Evolutionary conservation across 345 rosid genomes (phyloP), one percentile per base, ranked within the genome.

Genomic region (Limnanthes douglasii): DNA sequence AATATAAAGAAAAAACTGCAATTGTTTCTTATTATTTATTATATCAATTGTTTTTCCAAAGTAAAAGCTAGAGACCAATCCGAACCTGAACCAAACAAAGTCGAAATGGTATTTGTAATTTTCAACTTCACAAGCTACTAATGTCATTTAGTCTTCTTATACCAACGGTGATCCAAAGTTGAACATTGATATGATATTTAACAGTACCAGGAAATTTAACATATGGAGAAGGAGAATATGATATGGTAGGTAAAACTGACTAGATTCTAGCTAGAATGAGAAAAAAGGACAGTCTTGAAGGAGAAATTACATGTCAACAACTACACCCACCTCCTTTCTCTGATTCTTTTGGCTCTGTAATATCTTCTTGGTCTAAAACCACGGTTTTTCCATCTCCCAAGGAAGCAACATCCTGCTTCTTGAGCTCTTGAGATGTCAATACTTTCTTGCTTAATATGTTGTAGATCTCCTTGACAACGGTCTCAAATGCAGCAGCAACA

Each of bases 391-490:
- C 86, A 2, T 68, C 64, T 42, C 74, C 62, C 35, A 84, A 57
- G 9, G 55, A 65, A 7, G 75, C 48, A 18, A 77, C 57, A 31
- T 68, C 90, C 37, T 72, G 76, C 57, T 76, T 74, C 43, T 59
- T 64, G 25, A 66, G 57, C 39, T 83, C 97, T 25, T 72, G 85
- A 16, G 97, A 73, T 36, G 60, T 65, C 70, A 72, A 82, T 11
- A 83, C 95, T 64, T 88, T 88, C 51, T 84, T 69, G 68, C 97
- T 83, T 45, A 88, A 41, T 51, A 88, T 88, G 43, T 61, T 53
- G 72, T 72, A 83, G 38, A 88, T 88, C 81, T 88, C 97, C 61
- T 60, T 75, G 22, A 88, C 97, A 25, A 83, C 97, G 0, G 75
- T 88, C 63, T 71, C 72, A 54, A 88, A 88, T n/a, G 97, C 97